Percentiles rank a stretch among this genome's conserved stretches.
Evolutionary conservation across 176 grass and related monocot species (phyloP).

Genomic region (Triticum timopheevii): DNA sequence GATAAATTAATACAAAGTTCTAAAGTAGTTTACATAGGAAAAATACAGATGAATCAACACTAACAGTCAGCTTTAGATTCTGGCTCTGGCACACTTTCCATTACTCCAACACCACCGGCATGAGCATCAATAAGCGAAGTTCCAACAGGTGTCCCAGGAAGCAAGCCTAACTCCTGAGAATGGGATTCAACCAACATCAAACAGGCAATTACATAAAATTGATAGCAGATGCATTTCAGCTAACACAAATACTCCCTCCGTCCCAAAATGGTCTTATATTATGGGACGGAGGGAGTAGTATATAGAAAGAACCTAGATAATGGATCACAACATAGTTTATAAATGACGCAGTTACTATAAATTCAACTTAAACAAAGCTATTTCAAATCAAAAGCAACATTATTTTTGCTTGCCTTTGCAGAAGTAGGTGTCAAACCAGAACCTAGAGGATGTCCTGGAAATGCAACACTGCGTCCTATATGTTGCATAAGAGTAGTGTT

Average conservation of each 20-base stretch:
- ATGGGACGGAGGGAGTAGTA: too few species aligned
- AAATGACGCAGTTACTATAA: constrained; percentile 2
- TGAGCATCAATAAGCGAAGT: constrained; percentile 96
- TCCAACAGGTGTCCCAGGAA: constrained; percentile 83
- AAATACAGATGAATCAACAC: constrained; percentile 18
- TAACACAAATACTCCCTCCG: neutral
- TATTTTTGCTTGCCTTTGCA: constrained; percentile 72
- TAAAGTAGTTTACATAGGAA: neutral
- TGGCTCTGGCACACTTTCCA: constrained; percentile 66
- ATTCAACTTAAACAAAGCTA: constrained; percentile 19
- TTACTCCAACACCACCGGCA: constrained; percentile 89
- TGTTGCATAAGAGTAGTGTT: constrained; percentile 16
- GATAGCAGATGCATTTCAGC: neutral
- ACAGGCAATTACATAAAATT: neutral
- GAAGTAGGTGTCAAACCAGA: constrained; percentile 80
- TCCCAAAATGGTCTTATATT: too few species aligned
- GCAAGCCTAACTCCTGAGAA: constrained; percentile 75
- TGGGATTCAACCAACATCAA: constrained; percentile 4
- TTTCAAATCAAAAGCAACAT: constrained; percentile 6
- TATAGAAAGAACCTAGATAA: constrained; percentile 27
- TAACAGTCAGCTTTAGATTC: constrained; percentile 52
- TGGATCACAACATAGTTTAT: neutral
- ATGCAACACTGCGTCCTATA: constrained; percentile 90
- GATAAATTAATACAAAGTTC: neutral
- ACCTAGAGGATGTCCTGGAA: constrained; percentile 97